Percentiles rank a stretch among this genome's conserved stretches.
phyloP scores from a whole-genome alignment of 768 basidiomycete genomes.

The Podaxis rugospora region DNA sequence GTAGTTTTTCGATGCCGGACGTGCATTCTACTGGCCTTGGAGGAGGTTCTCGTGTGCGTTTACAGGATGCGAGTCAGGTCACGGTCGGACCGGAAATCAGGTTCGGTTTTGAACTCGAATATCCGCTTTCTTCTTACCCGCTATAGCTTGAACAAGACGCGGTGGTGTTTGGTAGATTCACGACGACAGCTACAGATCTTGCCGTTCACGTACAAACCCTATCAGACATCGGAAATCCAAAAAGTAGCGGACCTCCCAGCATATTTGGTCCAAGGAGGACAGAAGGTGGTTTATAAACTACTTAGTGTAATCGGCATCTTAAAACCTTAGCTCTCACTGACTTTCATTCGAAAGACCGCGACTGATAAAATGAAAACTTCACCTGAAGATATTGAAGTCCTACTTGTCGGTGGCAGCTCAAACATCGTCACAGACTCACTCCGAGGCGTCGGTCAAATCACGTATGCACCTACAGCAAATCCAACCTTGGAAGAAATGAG shows the following conservation, averaged over 20 bases:
- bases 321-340: not conserved
- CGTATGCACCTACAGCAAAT: conserved; percentile 26
- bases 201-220: conserved; percentile 29
- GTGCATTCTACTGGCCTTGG: conserved; percentile 58
- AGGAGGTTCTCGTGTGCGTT: conserved; percentile 53
- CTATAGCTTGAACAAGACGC: conserved; percentile 36
- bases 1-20: conserved; percentile 52
- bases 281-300: conserved; percentile 16
- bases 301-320: conserved; percentile 19
- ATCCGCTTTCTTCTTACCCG: conserved; percentile 17
- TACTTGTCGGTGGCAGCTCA: conserved; percentile 65
- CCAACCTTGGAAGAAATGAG: conserved; percentile 21
- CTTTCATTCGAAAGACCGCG: conserved; percentile 35
- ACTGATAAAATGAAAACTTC: conserved; percentile 66
- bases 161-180: conserved; percentile 50
- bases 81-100: conserved; percentile 55
- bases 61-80: conserved; percentile 30
- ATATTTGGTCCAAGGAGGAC: conserved; percentile 14
- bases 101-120: conserved; percentile 6
- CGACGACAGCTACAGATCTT: conserved; percentile 60
- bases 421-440: conserved; percentile 51
- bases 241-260: conserved; percentile 14
- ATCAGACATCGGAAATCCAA: conserved; percentile 17
- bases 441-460: conserved; percentile 41
- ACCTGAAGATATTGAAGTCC: conserved; percentile 48